phyloP scores from a whole-genome alignment of 2,329 filamentous ascomycete genomes.

The Incumbomyces lentus region DNA sequence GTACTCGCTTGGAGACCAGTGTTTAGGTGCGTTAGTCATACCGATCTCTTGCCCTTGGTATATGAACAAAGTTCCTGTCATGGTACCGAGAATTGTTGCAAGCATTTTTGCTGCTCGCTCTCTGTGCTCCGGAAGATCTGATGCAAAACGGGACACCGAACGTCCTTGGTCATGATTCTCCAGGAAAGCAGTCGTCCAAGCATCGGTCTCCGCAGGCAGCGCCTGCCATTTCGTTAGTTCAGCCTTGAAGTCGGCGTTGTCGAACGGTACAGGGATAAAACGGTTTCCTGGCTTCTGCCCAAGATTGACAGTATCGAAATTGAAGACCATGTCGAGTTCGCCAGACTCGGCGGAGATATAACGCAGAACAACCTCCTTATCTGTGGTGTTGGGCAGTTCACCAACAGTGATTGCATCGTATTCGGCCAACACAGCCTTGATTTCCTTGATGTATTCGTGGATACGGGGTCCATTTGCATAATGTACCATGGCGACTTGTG shows the following conservation, averaged over 20 bases:
- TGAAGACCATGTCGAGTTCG: slow-evolving; percentile 61
- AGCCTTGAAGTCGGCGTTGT: slow-evolving; percentile 39
- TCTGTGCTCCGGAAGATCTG: slow-evolving; percentile 36
- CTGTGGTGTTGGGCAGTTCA: slow-evolving; percentile 55
- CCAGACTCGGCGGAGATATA: slow-evolving; percentile 44
- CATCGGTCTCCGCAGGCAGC: slow-evolving; percentile 38
- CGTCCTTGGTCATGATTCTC: slow-evolving; percentile 56
- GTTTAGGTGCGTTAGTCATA: slow-evolving; percentile 43
- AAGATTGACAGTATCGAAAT: slow-evolving; percentile 54
- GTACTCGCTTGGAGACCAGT: slow-evolving; percentile 39
- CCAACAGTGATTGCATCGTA: slow-evolving; percentile 61
- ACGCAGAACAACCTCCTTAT: slow-evolving; percentile 45
- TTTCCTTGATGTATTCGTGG: slow-evolving; percentile 57
- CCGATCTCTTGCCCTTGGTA: slow-evolving; percentile 54
- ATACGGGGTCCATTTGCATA: slow-evolving; percentile 60
- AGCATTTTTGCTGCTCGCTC: slow-evolving; percentile 43
- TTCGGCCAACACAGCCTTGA: slow-evolving; percentile 47
- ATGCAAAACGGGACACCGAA: slow-evolving; percentile 43
- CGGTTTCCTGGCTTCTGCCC: slow-evolving; percentile 44
- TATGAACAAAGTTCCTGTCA: slow-evolving; percentile 46
- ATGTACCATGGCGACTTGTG: slow-evolving; percentile 43
- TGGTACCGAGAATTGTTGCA: slow-evolving; percentile 35
- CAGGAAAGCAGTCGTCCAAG: slow-evolving; percentile 51
- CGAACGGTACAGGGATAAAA: slow-evolving; percentile 38
- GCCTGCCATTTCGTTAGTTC: slow-evolving; percentile 42